Evolutionary conservation across 306 rosid genomes (phyloP), one percentile per base, ranked within the genome.

Genomic region (Cucumis cinereus): DNA sequence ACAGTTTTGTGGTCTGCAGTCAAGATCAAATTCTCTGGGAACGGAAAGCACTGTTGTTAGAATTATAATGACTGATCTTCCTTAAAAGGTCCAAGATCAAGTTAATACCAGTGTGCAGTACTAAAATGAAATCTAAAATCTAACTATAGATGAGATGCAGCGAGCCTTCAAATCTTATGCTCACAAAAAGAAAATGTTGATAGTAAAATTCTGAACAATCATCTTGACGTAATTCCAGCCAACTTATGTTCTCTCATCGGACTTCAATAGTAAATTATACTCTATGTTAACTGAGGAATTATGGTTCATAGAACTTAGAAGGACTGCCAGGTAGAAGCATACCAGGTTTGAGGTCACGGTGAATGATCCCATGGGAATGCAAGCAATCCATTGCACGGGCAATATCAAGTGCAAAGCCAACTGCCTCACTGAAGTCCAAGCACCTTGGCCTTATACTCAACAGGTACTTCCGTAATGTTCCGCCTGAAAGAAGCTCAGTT

Each of bases 1-100:
- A 93, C 91, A 5, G 91, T 88, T 83, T 71, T 91, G 61, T 88
- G 89, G 84, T 93, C 96, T 53, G 81, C 97, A 0, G 97, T 90
- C 86, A 91, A 83, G 66, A 91, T 85, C 87, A 93, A 82, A 82
- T 93, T 93, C 83, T 93, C 98, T 93, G 89, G 49, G 20, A 64
- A 80, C 67, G 40, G 79, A 58, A 75, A 11, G 49, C 77, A 19
- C 3, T 36, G 50, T 41, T 3, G 8, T 56, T 58, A 74, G 77
- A 36, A 20, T 1, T 35, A 33, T n/a, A 30, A 53, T 10, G 23
- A 45, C 13, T 2, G 30, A 67, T 35, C 30, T 43, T 41, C 10
- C 73, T 67, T 38, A 10, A 43, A 64, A 38, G 12, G 10, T 9
- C 53, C 5, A 41, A 26, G 40, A 59, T 26, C 3, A 15, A 20